phyloP scores from a whole-genome alignment of 441 rosid species.

The Erysimum pusillum region DNA sequence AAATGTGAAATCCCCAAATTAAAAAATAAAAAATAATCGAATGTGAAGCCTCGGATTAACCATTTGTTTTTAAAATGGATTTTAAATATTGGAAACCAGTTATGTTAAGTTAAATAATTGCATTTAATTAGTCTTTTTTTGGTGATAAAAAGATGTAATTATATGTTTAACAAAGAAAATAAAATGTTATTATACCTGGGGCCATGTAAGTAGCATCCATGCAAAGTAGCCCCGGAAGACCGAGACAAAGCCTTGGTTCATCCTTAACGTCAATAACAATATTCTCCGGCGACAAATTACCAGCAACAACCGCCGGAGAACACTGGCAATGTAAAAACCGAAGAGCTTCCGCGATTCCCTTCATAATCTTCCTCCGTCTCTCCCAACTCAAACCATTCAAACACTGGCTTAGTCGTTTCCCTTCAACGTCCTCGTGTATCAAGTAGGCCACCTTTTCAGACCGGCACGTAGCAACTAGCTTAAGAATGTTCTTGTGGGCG shows the following conservation, averaged over 20 bases:
- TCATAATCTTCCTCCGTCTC: constrained; percentile 61
- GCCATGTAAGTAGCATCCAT: constrained; percentile 54
- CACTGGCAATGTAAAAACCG: constrained; percentile 62
- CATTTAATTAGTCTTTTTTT: neutral
- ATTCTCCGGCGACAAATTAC: constrained; percentile 62
- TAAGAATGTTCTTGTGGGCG: constrained; percentile 76
- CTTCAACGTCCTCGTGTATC: constrained; percentile 65
- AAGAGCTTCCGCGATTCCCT: constrained; percentile 69
- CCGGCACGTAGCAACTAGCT: constrained; percentile 58
- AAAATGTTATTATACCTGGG: constrained; percentile 61
- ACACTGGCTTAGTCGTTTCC: constrained; percentile 59
- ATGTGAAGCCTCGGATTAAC: too few relatives aligned
- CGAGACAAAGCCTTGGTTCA: constrained; percentile 60
- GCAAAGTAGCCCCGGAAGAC: constrained; percentile 48
- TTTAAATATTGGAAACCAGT: neutral
- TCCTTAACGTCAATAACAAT: constrained; percentile 61
- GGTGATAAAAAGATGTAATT: neutral
- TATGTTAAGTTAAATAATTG: neutral
- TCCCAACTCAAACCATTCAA: constrained; percentile 68
- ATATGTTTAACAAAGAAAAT: neutral
- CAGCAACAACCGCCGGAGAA: constrained; percentile 47
- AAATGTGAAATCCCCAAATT: too few relatives aligned
- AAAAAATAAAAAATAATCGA: too few relatives aligned
- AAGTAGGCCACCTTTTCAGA: constrained; percentile 62
- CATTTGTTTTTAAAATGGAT: neutral